Conservation (phyloP, 305 asterid species). For the Striga hermonthica region DNA sequence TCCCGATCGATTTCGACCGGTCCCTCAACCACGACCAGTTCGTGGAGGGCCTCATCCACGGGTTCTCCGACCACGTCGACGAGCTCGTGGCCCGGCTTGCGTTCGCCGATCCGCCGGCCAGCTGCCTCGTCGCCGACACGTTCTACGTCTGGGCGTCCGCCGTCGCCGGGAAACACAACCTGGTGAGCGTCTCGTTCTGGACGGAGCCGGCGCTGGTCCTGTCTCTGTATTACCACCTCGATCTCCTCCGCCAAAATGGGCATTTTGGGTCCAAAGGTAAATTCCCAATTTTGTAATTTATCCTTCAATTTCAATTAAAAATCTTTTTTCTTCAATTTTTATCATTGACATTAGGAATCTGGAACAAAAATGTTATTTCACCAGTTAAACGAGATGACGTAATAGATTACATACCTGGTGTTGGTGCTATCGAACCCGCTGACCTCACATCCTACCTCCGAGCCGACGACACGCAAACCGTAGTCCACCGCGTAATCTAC, state of each 20-base stretch:
- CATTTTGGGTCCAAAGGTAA: constrained; percentile 55
- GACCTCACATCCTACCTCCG: constrained; percentile 68
- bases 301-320: no score
- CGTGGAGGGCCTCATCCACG: constrained; percentile 55
- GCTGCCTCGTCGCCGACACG: constrained; percentile 60
- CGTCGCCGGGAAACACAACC: constrained; percentile 47
- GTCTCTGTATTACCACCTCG: constrained; percentile 59
- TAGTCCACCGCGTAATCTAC: constrained; percentile 61
- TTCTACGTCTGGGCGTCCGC: constrained; percentile 59
- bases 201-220: constrained; percentile 68
- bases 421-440: constrained; percentile 48
- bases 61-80: constrained; percentile 54
- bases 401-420: constrained; percentile 75
- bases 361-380: background rate
- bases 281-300: background rate
- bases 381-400: constrained; percentile 52
- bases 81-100: constrained; percentile 44
- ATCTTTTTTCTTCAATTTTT: no score
- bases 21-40: constrained; percentile 58
- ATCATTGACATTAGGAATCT: no score
- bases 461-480: constrained; percentile 46
- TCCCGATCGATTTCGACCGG: constrained; percentile 58
- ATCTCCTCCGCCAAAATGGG: constrained; percentile 53
- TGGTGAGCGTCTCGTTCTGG: constrained; percentile 65
- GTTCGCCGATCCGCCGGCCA: constrained; percentile 45